Evolutionary conservation across 345 rosid species (phyloP).

Genomic region (Ailanthus altissimus): DNA sequence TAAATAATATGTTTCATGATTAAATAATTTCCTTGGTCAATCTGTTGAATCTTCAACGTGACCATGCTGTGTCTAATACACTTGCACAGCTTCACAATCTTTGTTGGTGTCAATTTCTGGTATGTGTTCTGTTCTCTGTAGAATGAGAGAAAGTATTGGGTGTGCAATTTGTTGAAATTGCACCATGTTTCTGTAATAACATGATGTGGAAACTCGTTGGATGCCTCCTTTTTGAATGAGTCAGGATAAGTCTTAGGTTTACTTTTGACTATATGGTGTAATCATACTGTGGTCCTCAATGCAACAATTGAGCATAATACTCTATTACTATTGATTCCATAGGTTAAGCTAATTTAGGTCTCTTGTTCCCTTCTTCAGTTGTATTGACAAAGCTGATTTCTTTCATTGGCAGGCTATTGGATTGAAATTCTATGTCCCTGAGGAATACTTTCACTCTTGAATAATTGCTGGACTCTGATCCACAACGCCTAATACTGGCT

Average conservation of each 20-base stretch:
- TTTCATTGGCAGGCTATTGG: conserved; percentile 63
- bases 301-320: no score
- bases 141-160: neutral
- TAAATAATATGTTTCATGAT: neutral
- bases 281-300: neutral
- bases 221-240: no score
- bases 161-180: neutral
- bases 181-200: neutral
- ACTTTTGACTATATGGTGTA: neutral
- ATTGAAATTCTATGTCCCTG: conserved; percentile 69
- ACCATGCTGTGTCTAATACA: neutral
- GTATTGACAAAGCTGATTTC: neutral
- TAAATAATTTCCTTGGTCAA: neutral
- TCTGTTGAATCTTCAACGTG: neutral
- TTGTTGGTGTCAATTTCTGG: no score
- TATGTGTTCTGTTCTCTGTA: no score
- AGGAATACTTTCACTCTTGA: conserved; percentile 61
- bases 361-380: neutral
- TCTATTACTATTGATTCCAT: neutral
- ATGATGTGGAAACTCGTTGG: no score
- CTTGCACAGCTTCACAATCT: no score
- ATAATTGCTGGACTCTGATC: neutral
- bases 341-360: neutral
- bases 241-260: no score
- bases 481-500: neutral